phyloP scores from a whole-genome alignment of 768 basidiomycete genomes.

The Nidularia sp. region DNA sequence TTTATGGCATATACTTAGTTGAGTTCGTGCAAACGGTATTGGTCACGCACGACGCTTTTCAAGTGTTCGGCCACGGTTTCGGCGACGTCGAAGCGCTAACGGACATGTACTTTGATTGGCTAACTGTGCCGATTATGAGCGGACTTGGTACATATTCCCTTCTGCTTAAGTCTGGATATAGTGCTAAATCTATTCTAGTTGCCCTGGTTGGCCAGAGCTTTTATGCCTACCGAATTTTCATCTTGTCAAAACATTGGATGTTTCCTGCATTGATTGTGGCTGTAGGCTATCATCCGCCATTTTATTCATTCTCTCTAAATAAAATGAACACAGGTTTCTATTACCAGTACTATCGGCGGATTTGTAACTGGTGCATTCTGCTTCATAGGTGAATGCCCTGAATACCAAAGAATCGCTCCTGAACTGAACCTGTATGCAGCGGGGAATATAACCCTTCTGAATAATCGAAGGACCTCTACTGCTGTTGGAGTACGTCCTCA shows the following conservation, averaged over 20 bases:
- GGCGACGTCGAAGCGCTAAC: neutral
- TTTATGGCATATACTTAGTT: neutral
- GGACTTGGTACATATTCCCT: neutral
- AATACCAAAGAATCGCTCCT: neutral
- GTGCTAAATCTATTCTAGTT: neutral
- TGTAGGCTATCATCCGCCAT: too few species aligned
- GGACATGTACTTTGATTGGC: neutral
- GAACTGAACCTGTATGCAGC: neutral
- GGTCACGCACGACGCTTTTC: neutral
- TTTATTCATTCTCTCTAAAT: too few species aligned
- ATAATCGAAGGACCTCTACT: neutral
- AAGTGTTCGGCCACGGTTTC: neutral
- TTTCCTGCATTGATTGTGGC: neutral
- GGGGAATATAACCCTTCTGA: neutral
- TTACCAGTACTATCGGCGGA: too few species aligned
- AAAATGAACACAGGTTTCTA: too few species aligned
- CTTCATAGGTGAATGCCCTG: too few species aligned
- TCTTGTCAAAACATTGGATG: neutral
- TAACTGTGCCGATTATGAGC: neutral
- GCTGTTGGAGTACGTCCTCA: neutral
- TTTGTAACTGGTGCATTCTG: too few species aligned
- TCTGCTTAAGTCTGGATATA: neutral
- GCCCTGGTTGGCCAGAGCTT: neutral
- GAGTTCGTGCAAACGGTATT: neutral
- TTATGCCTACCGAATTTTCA: neutral